phyloP scores from a whole-genome alignment of 1,284 basidiomycete species.

The Trichosporon sp. region DNA sequence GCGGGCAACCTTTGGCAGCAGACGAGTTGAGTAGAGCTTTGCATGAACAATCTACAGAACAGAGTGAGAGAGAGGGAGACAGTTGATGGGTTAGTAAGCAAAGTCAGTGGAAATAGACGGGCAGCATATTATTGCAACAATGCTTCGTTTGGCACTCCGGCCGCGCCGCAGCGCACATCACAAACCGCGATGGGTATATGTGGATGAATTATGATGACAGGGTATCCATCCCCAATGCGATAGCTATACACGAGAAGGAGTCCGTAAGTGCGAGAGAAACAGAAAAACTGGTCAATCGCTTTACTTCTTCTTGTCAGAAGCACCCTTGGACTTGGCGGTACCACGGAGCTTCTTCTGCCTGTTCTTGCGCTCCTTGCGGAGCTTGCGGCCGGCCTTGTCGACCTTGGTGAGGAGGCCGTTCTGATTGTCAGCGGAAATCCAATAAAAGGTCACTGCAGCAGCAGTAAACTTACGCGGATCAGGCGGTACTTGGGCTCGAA shows the following conservation, averaged over 20 bases:
- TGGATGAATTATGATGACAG: constrained; percentile 16
- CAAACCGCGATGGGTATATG: constrained; percentile 15
- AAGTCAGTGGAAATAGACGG: background rate
- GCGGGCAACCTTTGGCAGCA: background rate
- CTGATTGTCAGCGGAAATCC: constrained; percentile 18
- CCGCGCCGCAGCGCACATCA: constrained; percentile 20
- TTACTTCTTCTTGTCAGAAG: constrained; percentile 34
- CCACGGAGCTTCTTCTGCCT: constrained; percentile 72
- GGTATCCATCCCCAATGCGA: constrained; percentile 20
- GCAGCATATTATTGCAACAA: background rate
- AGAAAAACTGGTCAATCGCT: background rate
- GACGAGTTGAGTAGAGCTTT: background rate
- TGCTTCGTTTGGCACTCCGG: constrained; percentile 20
- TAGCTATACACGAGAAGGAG: constrained; percentile 20
- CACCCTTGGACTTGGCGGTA: constrained; percentile 29
- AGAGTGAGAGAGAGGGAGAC: background rate
- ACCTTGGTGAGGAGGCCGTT: constrained; percentile 77
- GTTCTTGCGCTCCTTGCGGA: constrained; percentile 99
- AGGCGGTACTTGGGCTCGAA: constrained; percentile 97
- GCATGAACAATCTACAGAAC: background rate
- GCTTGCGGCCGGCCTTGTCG: constrained; percentile 87
- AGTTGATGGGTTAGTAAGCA: background rate
- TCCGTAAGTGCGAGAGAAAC: constrained; percentile 18
- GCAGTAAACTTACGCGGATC: constrained; percentile 74
- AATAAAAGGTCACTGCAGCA: background rate